Conservation (phyloP, 2,329 filamentous ascomycete species). For the Fusarium devonianum region DNA sequence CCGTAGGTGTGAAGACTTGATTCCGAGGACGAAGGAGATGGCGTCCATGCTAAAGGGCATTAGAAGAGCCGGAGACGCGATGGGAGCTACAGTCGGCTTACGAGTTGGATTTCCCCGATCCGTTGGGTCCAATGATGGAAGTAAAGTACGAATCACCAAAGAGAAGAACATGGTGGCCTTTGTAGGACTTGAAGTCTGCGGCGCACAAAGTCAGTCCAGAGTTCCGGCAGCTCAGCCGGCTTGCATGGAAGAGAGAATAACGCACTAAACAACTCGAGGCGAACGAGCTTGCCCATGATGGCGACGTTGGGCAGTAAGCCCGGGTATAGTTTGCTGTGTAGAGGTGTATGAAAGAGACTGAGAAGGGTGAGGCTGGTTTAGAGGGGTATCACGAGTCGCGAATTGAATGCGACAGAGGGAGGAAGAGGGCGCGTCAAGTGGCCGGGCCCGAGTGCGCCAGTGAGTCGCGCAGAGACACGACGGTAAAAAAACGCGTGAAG, state of each 20-base stretch:
- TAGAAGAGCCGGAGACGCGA: constrained; percentile 2
- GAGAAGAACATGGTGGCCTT: constrained; percentile 90
- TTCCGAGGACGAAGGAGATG: constrained; percentile 97
- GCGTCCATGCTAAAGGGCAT: constrained; percentile 82
- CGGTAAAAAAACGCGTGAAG: background rate
- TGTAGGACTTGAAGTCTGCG: constrained; percentile 98
- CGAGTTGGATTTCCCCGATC: constrained; percentile 99
- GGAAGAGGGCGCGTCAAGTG: constrained; percentile 35
- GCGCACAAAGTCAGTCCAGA: constrained; percentile 27
- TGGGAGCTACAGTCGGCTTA: constrained; percentile 53
- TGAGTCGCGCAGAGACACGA: constrained; percentile 26
- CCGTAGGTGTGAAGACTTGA: constrained; percentile 97
- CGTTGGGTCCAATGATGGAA: constrained; percentile 99
- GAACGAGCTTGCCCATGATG: constrained; percentile 94
- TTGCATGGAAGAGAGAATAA: constrained; percentile 27
- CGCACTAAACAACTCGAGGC: constrained; percentile 91
- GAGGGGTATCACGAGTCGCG: constrained; percentile 29
- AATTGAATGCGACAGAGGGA: constrained; percentile 33
- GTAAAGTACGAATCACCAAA: constrained; percentile 99
- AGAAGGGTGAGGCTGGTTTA: constrained; percentile 17
- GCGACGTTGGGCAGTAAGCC: constrained; percentile 34
- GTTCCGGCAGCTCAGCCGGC: constrained; percentile 2
- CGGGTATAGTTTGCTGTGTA: constrained; percentile 7
- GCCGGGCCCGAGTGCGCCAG: constrained; percentile 28
- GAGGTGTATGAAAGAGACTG: constrained; percentile 11